phyloP scores from a whole-genome alignment of 495 filamentous ascomycete species.

The Aspergillus sclerotioniger region DNA sequence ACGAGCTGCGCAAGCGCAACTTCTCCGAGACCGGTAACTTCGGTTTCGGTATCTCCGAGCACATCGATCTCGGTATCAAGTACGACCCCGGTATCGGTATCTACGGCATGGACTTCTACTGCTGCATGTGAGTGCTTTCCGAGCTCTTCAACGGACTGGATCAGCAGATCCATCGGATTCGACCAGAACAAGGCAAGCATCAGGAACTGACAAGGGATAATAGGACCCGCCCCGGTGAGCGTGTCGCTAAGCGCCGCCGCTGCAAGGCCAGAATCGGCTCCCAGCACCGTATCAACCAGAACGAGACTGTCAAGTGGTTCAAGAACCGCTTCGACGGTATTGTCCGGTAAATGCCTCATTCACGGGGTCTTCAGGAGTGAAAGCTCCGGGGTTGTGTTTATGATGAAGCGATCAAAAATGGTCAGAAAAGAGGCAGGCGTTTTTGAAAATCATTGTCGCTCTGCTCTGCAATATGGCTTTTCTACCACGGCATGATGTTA shows the following conservation, averaged over 20 bases:
- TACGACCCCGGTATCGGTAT: slow-evolving; percentile 99
- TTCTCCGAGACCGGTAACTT: slow-evolving; percentile 99
- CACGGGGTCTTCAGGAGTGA: slow-evolving; percentile 14
- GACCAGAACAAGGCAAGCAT: not conserved
- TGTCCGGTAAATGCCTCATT: slow-evolving; percentile 67
- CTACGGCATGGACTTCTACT: slow-evolving; percentile 99
- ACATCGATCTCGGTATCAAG: slow-evolving; percentile 99
- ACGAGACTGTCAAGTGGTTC: slow-evolving; percentile 98
- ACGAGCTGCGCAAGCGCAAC: slow-evolving; percentile 97
- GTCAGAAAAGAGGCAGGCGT: slow-evolving; percentile 21
- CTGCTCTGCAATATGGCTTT: slow-evolving; percentile 29
- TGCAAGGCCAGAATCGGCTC: slow-evolving; percentile 81
- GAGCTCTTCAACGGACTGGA: not conserved
- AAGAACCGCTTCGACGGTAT: slow-evolving; percentile 99
- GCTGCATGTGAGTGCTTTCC: slow-evolving; percentile 78
- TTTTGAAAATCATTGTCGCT: slow-evolving; percentile 22
- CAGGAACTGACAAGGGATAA: slow-evolving; percentile 24
- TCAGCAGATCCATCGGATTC: not conserved
- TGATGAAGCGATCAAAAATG: slow-evolving; percentile 40
- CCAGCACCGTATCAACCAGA: slow-evolving; percentile 85
- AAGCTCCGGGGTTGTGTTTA: slow-evolving; percentile 35
- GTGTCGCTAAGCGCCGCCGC: slow-evolving; percentile 91
- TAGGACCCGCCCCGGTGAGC: slow-evolving; percentile 93
- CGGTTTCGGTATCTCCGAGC: slow-evolving; percentile 99
- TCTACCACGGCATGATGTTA: slow-evolving; percentile 44